These are phyloP conservation scores for Larix kaempferi DNA, from an alignment of 75 land plant species.

Conservation along the genomic window DNA sequence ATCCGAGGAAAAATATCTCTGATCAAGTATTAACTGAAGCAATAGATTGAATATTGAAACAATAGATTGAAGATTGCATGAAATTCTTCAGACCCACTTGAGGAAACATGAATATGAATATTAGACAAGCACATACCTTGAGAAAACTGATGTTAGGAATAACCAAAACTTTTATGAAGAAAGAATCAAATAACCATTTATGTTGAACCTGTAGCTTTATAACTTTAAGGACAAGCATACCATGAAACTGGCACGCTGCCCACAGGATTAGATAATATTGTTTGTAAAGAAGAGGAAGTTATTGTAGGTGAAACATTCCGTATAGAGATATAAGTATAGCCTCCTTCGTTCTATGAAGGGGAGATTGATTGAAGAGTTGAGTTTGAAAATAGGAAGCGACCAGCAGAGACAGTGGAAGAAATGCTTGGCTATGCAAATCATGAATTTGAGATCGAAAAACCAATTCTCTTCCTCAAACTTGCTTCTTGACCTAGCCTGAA, in stretches of 20 bases:
- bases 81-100: background rate
- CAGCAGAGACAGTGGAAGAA: background rate
- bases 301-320: background rate
- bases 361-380: background rate
- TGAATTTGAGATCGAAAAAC: background rate
- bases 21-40: background rate
- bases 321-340: background rate
- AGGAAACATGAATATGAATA: background rate
- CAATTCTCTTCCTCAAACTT: background rate
- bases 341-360: background rate
- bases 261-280: conserved; percentile 3
- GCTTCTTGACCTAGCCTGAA: background rate
- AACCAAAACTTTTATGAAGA: background rate
- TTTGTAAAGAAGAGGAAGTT: background rate
- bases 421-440: conserved; percentile 3
- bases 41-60: background rate
- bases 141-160: background rate
- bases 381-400: background rate
- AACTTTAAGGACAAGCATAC: background rate
- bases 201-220: background rate
- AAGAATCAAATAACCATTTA: background rate
- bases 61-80: background rate
- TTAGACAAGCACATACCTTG: background rate
- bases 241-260: background rate
- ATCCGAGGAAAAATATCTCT: background rate